These are phyloP conservation scores for Erysimum pusillum DNA, from an alignment of 441 rosid genomes.

Conservation along the genomic window DNA sequence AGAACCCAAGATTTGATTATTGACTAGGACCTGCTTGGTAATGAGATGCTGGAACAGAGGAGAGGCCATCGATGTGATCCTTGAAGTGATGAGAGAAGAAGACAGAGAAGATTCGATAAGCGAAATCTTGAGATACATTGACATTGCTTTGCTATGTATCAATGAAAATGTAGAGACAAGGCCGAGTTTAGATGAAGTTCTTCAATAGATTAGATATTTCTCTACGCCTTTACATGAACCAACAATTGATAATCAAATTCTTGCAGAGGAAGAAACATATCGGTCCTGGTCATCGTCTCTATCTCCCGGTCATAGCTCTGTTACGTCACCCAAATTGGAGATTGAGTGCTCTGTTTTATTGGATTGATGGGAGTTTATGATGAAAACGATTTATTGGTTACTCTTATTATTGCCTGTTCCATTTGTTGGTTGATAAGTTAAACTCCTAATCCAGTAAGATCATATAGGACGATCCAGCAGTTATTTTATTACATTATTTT, in stretches of 20 bases:
- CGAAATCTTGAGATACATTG: conserved; percentile 40
- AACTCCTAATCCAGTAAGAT: background rate
- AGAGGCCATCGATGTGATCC: conserved; percentile 33
- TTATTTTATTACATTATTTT: background rate
- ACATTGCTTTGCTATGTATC: conserved; percentile 36
- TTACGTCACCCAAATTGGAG: too few species aligned
- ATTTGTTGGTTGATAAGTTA: background rate
- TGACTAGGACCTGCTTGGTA: too few species aligned
- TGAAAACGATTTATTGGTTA: background rate
- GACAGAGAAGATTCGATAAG: conserved; percentile 19
- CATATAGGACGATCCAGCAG: background rate
- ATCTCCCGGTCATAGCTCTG: conserved; percentile 1
- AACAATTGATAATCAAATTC: background rate
- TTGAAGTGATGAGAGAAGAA: conserved; percentile 35
- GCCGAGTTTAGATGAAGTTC: too few species aligned
- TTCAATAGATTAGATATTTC: conserved; percentile 38
- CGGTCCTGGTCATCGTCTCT: conserved; percentile 9
- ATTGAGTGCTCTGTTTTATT: background rate
- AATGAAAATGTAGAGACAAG: too few species aligned
- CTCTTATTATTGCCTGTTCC: background rate
- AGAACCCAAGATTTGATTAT: too few species aligned
- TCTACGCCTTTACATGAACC: conserved; percentile 9
- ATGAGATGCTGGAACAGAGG: conserved; percentile 27
- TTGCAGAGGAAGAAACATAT: conserved; percentile 14
- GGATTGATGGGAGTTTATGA: background rate